Percentiles rank a stretch among this genome's conserved stretches.
phyloP scores from a whole-genome alignment of 2,329 filamentous ascomycete species.

The Talaromyces sp. region DNA sequence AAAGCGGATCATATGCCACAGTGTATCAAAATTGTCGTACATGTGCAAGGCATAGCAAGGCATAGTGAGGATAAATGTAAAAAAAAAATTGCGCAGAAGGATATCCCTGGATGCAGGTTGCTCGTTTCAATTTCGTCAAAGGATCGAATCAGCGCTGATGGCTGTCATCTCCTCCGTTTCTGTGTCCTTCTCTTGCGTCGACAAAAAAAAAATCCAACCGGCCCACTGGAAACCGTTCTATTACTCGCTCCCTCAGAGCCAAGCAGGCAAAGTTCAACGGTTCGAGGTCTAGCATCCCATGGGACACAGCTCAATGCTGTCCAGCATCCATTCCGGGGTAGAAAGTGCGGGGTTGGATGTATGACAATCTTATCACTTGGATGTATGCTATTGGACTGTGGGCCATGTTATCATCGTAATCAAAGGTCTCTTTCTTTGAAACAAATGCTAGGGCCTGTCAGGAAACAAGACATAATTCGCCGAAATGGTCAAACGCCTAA shows the following conservation, averaged over 20 bases:
- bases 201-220: not conserved
- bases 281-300: slow-evolving; percentile 10
- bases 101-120: not conserved
- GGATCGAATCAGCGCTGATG: not conserved
- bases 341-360: slow-evolving; percentile 11
- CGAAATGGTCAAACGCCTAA: not conserved
- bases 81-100: not conserved
- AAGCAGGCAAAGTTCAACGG: slow-evolving; percentile 1
- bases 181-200: not conserved
- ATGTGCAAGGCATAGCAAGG: not conserved
- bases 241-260: not conserved
- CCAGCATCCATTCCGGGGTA: slow-evolving; percentile 6
- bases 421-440: not conserved
- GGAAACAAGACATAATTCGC: not conserved
- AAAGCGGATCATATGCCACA: not conserved
- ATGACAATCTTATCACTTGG: not conserved
- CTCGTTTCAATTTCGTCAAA: not conserved
- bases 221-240: not conserved
- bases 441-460: not conserved
- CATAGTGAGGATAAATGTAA: not conserved
- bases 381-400: not conserved
- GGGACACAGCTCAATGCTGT: not conserved
- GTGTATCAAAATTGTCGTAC: not conserved
- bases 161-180: not conserved
- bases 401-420: not conserved